Evolutionary conservation across 2,329 filamentous ascomycete species (phyloP).

Genomic region (Calonectria pteridis): DNA sequence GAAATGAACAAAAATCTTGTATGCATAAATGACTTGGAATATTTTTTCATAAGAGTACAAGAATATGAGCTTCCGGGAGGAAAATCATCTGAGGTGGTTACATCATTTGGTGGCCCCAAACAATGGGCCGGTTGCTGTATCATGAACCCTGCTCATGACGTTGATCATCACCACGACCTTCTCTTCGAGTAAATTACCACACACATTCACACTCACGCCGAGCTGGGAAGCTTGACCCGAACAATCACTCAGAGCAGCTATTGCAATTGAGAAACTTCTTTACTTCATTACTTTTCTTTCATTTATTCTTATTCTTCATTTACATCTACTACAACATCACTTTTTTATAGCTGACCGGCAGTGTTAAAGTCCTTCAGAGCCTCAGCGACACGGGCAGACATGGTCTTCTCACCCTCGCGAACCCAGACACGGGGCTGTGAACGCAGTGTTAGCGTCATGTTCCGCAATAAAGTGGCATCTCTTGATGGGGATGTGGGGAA

Average conservation of each 20-base stretch:
- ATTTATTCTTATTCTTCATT: background rate
- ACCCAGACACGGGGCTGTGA: slow-evolving; percentile 90
- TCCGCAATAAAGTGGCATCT: background rate
- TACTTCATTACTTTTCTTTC: background rate
- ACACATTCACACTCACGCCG: background rate
- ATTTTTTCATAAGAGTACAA: too few species aligned
- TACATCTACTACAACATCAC: background rate
- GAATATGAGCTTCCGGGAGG: too few species aligned
- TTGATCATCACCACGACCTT: background rate
- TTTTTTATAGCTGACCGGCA: slow-evolving; percentile 50
- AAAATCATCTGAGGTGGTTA: background rate
- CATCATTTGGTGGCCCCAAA: background rate
- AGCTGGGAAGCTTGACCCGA: background rate
- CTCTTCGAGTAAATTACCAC: background rate
- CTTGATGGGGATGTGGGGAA: background rate
- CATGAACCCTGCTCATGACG: background rate
- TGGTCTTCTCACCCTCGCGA: slow-evolving; percentile 96
- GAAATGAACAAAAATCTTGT: background rate
- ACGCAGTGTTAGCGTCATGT: background rate
- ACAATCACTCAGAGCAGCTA: background rate
- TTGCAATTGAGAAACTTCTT: background rate
- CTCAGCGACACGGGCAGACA: slow-evolving; percentile 83
- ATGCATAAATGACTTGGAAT: background rate
- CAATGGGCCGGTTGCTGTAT: background rate
- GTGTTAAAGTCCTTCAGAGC: slow-evolving; percentile 92